A percentile compares a stretch with the other conserved stretches of the same genome.
Conservation (phyloP, 352 stramenopile species). For the Pythium diclinum region DNA sequence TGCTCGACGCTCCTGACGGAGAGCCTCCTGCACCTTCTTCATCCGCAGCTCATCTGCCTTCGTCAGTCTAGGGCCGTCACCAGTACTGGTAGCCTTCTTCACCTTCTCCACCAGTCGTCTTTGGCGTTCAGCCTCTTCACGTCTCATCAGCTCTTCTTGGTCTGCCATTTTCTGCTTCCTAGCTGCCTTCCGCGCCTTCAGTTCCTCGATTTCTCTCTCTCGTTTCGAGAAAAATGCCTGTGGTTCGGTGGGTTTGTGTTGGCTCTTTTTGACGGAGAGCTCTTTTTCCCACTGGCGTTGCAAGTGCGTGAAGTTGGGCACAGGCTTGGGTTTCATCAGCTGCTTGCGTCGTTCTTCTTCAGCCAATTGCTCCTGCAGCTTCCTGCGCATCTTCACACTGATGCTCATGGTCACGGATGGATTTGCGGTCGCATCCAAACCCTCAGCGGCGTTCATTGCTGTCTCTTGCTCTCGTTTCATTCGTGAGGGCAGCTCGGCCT, state of each 20-base stretch:
- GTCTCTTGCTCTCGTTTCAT: constrained; percentile 37
- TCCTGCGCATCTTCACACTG: constrained; percentile 52
- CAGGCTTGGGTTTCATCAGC: constrained; percentile 38
- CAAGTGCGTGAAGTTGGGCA: constrained; percentile 61
- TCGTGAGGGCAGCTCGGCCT: constrained; percentile 42
- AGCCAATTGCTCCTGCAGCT: constrained; percentile 39
- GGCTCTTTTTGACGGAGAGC: constrained; percentile 34
- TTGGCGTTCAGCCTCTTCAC: constrained; percentile 31
- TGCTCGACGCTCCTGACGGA: constrained; percentile 38
- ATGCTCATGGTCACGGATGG: constrained; percentile 17
- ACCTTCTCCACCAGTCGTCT: constrained; percentile 33
- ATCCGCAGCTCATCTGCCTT: constrained; percentile 58
- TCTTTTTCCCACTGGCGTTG: constrained; percentile 54
- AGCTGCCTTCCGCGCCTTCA: constrained; percentile 48
- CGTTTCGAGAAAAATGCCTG: constrained; percentile 53
- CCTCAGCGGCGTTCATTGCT: constrained; percentile 5
- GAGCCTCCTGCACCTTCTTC: constrained; percentile 39
- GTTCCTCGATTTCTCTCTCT: constrained; percentile 33
- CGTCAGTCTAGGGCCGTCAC: constrained; percentile 28
- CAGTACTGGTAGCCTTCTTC: constrained; percentile 18
- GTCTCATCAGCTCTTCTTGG: constrained; percentile 37
- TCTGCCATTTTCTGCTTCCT: constrained; percentile 38
- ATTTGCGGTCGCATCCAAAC: neutral
- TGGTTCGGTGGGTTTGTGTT: constrained; percentile 26
- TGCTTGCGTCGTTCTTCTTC: constrained; percentile 30